Evolutionary conservation across 1,284 basidiomycete species (phyloP).

Genomic region (Apiotrichum domesticum): DNA sequence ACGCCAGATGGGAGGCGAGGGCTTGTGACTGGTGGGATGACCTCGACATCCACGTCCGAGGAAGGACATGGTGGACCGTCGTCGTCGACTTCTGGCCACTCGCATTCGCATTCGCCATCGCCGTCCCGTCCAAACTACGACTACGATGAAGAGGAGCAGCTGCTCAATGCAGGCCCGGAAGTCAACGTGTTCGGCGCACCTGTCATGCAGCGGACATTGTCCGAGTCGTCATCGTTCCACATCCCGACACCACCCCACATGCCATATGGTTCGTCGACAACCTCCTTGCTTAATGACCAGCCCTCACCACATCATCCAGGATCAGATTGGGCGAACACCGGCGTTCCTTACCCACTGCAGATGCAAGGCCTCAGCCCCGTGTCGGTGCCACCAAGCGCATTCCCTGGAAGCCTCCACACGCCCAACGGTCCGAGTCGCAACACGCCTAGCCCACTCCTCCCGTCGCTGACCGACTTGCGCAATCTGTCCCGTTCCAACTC

Average conservation of each 20-base stretch:
- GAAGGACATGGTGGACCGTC: conserved; percentile 1
- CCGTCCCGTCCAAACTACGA: conserved; percentile 2
- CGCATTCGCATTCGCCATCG: background rate
- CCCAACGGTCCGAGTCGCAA: conserved; percentile 20
- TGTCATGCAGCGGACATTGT: conserved; percentile 34
- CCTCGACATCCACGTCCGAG: background rate
- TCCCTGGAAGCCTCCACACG: conserved; percentile 10
- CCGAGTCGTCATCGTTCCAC: conserved; percentile 31
- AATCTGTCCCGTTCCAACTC: conserved; percentile 45
- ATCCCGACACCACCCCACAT: conserved; percentile 26
- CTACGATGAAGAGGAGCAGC: conserved; percentile 30
- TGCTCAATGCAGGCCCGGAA: conserved; percentile 15
- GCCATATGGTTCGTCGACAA: conserved; percentile 10
- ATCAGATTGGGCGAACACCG: conserved; percentile 26
- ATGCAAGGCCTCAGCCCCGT: conserved; percentile 22
- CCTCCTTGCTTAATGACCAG: conserved; percentile 18
- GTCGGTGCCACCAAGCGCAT: conserved; percentile 15
- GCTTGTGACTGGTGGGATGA: background rate
- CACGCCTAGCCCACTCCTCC: conserved; percentile 39
- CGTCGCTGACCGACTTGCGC: conserved; percentile 38
- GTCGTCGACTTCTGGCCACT: background rate
- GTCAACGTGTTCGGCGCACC: conserved; percentile 13
- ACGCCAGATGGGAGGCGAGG: conserved; percentile 79
- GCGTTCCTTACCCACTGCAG: background rate
- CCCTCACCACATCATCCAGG: conserved; percentile 19